Evolutionary conservation across 257 asterid species (phyloP).

Genomic region (Solanum peruvianum): DNA sequence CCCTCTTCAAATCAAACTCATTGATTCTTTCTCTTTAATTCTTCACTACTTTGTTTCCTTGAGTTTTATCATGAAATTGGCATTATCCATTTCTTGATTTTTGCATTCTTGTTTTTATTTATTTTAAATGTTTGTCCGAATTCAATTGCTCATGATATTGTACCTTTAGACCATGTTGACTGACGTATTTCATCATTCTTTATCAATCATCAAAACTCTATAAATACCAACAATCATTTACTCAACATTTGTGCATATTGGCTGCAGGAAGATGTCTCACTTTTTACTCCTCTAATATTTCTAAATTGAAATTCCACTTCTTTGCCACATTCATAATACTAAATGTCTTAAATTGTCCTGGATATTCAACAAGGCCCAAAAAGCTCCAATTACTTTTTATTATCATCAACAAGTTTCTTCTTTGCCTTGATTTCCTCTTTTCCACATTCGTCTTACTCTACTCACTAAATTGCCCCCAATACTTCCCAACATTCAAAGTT

Average conservation of each 20-base stretch:
- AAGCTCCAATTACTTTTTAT: neutral
- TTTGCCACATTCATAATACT: neutral
- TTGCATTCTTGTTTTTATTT: too few species aligned
- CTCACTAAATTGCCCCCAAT: neutral
- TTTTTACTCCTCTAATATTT: neutral
- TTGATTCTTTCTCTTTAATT: too few species aligned
- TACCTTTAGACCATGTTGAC: too few species aligned
- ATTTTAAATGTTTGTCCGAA: too few species aligned
- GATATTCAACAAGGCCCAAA: neutral
- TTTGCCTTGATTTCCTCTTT: neutral
- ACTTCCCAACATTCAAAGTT: neutral
- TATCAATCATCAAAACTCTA: too few species aligned
- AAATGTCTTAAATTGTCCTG: neutral
- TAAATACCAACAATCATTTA: neutral
- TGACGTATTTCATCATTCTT: too few species aligned
- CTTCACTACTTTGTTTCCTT: too few species aligned
- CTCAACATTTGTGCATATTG: neutral
- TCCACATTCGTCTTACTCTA: neutral
- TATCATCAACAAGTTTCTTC: neutral
- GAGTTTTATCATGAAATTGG: too few species aligned
- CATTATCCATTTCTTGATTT: too few species aligned
- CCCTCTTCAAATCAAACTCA: too few species aligned
- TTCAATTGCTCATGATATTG: too few species aligned
- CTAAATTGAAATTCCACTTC: neutral
- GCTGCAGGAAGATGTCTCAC: neutral